Conservation (phyloP, 306 rosid genomes). For the Dryas alaskensis region DNA sequence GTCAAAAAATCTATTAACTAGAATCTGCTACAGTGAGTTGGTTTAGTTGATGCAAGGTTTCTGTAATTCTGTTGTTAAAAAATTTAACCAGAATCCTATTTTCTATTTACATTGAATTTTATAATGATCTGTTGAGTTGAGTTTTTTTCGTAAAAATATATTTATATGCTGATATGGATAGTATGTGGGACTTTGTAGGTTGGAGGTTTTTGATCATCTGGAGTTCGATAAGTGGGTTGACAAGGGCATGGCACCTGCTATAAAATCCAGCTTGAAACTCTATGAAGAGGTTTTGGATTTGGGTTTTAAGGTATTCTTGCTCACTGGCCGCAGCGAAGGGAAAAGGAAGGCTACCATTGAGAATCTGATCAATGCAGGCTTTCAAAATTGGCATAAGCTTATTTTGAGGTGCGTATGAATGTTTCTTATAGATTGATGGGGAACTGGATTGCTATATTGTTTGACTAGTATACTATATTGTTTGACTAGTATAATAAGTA, state of each 20-base stretch:
- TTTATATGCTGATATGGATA: conserved; percentile 5
- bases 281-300: conserved; percentile 59
- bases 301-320: conserved; percentile 78
- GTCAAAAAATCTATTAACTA: background rate
- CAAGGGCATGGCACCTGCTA: conserved; percentile 58
- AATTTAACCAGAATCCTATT: background rate
- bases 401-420: conserved; percentile 56
- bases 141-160: background rate
- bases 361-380: conserved; percentile 72
- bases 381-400: conserved; percentile 72
- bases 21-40: background rate
- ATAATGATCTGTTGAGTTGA: background rate
- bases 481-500: background rate
- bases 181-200: conserved; percentile 41
- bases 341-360: conserved; percentile 57
- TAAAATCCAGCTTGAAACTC: conserved; percentile 70
- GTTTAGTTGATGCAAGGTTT: background rate
- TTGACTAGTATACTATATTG: background rate
- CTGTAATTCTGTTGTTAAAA: background rate
- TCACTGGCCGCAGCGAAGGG: conserved; percentile 78
- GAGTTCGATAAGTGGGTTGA: conserved; percentile 77
- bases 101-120: conserved; percentile 5
- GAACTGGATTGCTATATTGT: background rate
- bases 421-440: background rate
- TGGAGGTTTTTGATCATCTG: conserved; percentile 52